phyloP scores from a whole-genome alignment of 257 asterid genomes.

The Plectranthus barbatus region DNA sequence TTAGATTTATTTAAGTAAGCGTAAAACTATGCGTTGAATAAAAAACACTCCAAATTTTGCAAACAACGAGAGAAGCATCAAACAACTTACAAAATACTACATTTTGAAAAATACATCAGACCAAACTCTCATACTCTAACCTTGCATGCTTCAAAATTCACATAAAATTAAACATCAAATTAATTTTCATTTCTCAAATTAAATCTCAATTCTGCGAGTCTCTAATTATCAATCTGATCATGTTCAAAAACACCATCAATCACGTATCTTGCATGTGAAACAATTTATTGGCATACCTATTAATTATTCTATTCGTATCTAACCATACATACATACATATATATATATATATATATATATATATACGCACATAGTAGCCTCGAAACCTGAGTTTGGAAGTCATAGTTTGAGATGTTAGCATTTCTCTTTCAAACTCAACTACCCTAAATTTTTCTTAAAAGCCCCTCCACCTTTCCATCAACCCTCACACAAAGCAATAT shows the following conservation, averaged over 20 bases:
- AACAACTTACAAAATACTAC: not conserved
- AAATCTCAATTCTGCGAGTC: not conserved
- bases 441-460: conserved; percentile 8
- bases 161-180: not conserved
- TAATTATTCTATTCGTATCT: not conserved
- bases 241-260: not conserved
- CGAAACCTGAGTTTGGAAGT: conserved; percentile 14
- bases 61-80: not conserved
- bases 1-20: not conserved
- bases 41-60: not conserved
- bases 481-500: not conserved
- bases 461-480: not conserved
- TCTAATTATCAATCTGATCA: not conserved
- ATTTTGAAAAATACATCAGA: not conserved
- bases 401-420: conserved; percentile 11
- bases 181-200: too few species aligned
- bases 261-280: conserved; percentile 8
- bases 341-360: too few species aligned
- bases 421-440: conserved; percentile 18
- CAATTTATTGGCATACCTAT: not conserved
- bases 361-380: not conserved
- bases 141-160: not conserved
- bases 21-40: not conserved
- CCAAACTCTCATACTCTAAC: not conserved
- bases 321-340: not conserved